Base-by-base conservation (phyloP, 495 filamentous ascomycete species). In the Annulohypoxylon maeteangense region DNA sequence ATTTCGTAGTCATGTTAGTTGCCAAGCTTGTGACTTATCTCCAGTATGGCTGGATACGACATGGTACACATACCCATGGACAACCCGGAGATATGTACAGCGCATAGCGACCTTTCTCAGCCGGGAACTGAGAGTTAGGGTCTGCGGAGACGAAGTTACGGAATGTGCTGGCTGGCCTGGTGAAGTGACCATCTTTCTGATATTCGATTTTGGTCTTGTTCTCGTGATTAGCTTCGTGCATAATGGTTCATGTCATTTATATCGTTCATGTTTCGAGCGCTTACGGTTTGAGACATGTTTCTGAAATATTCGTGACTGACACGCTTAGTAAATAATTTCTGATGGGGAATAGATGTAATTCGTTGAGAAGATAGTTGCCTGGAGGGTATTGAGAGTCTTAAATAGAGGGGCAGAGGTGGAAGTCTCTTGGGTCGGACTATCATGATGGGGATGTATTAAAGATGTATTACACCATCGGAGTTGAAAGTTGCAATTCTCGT, bases 101-200 rank as follows among this genome's bases (percentile, higher is more conserved):
- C 10, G 88, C 88, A 77, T 92, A 93, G 63, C 91, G 88, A 64
- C 83, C 86, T 67, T 86, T 88, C 71, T 90, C 89, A 2, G 91
- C 82, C 0, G 90, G 87, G 71, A 91, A 93, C 38, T 81, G 71
- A 7, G 89, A 79, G 29, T 71, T 71, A 1, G 86, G 79, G 34
- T 84, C 78, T 1, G 75, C 74, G 10, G 86, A 87, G 44, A 89
- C 68, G 67, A 74, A 82, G 44, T 81, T 78, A 23, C 87, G 85
- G 54, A 89, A 86, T 27, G 72, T 68, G 36, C 84, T 83, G 36
- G 78, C 77, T 44, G 82, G 82, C 34, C 85, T 82, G 5, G 77
- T 82, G 73, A 88, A 87, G 47, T 83, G 79, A 12, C 86, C 86
- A 67, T 86, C 79, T n/a, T 78, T 63, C 62, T 87, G 73, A 61